These are phyloP conservation scores for Aspergillus cavernicola DNA, from an alignment of 495 filamentous ascomycete genomes.

Conservation along the genomic window DNA sequence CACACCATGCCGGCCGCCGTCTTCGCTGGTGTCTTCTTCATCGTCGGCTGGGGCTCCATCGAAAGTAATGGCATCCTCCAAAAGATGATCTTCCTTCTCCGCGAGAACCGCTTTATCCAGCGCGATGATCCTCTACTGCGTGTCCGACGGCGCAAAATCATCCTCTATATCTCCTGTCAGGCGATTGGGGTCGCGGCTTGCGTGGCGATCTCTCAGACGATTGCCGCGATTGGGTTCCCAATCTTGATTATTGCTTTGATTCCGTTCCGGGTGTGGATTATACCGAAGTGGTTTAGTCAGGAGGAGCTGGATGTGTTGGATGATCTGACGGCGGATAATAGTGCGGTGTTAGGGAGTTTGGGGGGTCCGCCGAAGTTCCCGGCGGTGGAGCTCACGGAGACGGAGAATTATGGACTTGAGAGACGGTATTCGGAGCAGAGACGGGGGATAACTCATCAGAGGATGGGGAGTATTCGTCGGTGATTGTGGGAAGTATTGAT, in stretches of 20 bases:
- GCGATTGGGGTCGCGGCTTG: slow-evolving; percentile 68
- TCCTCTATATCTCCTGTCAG: slow-evolving; percentile 70
- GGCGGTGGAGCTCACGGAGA: slow-evolving; percentile 6
- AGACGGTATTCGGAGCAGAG: slow-evolving; percentile 17
- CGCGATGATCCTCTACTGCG: slow-evolving; percentile 55
- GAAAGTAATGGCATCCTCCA: slow-evolving; percentile 67
- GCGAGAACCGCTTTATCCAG: slow-evolving; percentile 57
- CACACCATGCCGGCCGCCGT: slow-evolving; percentile 76
- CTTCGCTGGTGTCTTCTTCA: slow-evolving; percentile 79
- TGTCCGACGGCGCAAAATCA: slow-evolving; percentile 47
- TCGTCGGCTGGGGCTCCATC: slow-evolving; percentile 74
- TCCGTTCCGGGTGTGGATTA: slow-evolving; percentile 58
- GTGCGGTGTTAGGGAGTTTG: slow-evolving; percentile 65
- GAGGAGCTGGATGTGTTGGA: slow-evolving; percentile 67
- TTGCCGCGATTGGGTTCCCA: slow-evolving; percentile 80
- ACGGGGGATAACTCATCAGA: slow-evolving; percentile 14
- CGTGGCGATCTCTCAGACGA: slow-evolving; percentile 85
- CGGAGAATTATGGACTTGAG: slow-evolving; percentile 14
- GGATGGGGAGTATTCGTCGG: slow-evolving; percentile 11
- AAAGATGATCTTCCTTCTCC: slow-evolving; percentile 63
- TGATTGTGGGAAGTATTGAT: too few relatives aligned
- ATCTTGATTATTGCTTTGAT: slow-evolving; percentile 73
- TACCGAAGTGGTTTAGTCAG: slow-evolving; percentile 60
- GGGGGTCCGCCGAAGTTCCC: slow-evolving; percentile 57
- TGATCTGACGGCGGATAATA: slow-evolving; percentile 66